These are phyloP conservation scores for Colletotrichum destructivum DNA, from an alignment of 2,329 filamentous ascomycete genomes.

Conservation along the genomic window DNA sequence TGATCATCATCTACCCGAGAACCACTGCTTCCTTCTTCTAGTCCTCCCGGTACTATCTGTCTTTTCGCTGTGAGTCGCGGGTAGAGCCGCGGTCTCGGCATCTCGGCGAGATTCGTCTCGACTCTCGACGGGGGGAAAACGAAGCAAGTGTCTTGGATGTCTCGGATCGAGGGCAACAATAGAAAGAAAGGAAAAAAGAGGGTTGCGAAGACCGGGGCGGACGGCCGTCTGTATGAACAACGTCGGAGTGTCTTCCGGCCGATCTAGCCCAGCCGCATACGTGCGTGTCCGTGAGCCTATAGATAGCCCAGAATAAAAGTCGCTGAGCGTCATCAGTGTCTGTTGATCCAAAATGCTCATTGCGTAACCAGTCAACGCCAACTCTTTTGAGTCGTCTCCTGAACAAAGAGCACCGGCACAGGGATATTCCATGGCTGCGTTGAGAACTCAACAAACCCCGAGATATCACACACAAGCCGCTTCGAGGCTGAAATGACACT, in stretches of 20 bases:
- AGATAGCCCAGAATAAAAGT: too few species aligned
- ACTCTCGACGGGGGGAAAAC: not conserved
- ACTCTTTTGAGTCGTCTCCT: not conserved
- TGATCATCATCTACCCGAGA: not conserved
- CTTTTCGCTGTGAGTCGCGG: not conserved
- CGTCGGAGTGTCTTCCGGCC: not conserved
- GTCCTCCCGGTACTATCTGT: not conserved
- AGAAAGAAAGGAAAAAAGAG: not conserved
- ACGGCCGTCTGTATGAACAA: not conserved
- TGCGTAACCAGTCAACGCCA: not conserved
- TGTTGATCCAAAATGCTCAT: not conserved
- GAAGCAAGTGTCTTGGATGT: constrained; percentile 4
- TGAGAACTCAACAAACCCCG: too few species aligned
- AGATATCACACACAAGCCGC: not conserved
- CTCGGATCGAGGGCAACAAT: not conserved
- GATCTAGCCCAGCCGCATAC: not conserved
- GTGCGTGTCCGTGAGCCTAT: not conserved
- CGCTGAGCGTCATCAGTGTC: not conserved
- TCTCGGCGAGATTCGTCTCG: not conserved
- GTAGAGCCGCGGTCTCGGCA: not conserved
- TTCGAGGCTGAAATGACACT: not conserved
- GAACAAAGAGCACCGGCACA: not conserved
- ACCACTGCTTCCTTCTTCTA: not conserved
- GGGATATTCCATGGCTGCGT: not conserved
- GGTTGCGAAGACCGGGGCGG: not conserved